Conservation (phyloP, 768 basidiomycete genomes). For the Fomitopsis pulvina region DNA sequence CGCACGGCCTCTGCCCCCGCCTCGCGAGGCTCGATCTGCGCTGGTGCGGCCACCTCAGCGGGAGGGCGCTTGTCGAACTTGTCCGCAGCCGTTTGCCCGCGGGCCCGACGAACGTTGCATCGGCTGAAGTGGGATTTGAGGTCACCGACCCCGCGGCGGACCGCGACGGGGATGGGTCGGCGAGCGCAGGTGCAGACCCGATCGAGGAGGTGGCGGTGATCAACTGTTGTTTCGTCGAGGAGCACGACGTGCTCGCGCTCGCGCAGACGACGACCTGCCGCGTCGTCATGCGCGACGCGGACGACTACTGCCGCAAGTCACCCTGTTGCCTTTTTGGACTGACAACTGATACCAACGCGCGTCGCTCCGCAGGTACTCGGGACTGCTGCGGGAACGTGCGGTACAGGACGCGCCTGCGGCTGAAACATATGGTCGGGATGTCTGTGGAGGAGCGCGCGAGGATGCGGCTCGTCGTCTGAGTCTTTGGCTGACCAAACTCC, state of each 20-base stretch:
- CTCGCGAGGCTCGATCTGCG: constrained; percentile 46
- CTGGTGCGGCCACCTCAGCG: constrained; percentile 53
- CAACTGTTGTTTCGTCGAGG: constrained; percentile 51
- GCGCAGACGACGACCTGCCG: constrained; percentile 41
- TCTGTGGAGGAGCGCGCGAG: constrained; percentile 9
- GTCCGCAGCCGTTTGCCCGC: constrained; percentile 32
- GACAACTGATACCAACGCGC: background rate
- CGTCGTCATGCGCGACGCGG: constrained; percentile 32
- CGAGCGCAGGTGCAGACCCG: constrained; percentile 13
- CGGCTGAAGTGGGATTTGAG: background rate
- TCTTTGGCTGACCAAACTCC: background rate
- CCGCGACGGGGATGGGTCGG: background rate
- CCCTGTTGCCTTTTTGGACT: background rate
- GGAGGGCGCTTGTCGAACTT: constrained; percentile 42
- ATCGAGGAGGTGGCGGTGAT: constrained; percentile 45
- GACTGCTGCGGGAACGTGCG: constrained; percentile 51
- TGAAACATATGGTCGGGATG: constrained; percentile 25
- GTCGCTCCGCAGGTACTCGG: constrained; percentile 27
- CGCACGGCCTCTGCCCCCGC: constrained; percentile 35
- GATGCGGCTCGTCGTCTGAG: constrained; percentile 15
- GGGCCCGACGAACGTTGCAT: constrained; percentile 3
- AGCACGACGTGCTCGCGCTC: constrained; percentile 46
- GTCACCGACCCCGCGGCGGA: background rate
- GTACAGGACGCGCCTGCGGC: constrained; percentile 45
- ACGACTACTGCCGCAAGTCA: constrained; percentile 49